These are phyloP conservation scores for Sphagnum magellanicum DNA, from an alignment of 228 moss, liverwort and hornwort species.

Conservation along the genomic window DNA sequence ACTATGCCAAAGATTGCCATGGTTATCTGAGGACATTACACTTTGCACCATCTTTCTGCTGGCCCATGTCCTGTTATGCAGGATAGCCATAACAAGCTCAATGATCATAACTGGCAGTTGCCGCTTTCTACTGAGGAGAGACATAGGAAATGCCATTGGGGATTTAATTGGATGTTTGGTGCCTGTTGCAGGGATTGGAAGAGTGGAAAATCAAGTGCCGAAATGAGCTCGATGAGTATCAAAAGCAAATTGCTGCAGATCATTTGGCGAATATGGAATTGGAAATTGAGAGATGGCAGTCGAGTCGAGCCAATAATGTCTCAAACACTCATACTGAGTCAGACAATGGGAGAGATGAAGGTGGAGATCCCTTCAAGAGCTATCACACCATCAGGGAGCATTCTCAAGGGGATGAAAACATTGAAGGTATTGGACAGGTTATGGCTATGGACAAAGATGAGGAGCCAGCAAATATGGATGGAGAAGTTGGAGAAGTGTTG, in stretches of 20 bases:
- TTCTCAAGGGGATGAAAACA: constrained; percentile 28
- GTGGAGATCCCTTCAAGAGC: constrained; percentile 31
- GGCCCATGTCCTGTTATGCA: no score
- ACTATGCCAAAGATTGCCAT: no score
- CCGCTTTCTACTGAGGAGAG: no score
- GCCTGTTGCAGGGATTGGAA: constrained; percentile 53
- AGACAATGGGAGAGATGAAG: constrained; percentile 37
- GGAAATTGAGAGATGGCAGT: constrained; percentile 92
- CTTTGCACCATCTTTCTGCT: no score
- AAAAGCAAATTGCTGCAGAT: constrained; percentile 65
- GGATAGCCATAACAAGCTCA: no score
- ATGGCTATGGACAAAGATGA: constrained; percentile 61
- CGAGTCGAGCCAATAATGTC: constrained; percentile 42
- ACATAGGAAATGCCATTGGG: no score
- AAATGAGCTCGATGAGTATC: constrained; percentile 70
- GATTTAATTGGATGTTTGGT: not conserved
- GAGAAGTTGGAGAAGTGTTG: constrained; percentile 39
- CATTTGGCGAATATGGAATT: constrained; percentile 76
- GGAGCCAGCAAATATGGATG: constrained; percentile 50
- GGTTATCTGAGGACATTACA: no score
- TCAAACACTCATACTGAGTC: constrained; percentile 19
- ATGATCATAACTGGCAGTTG: no score
- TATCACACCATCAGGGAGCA: constrained; percentile 32
- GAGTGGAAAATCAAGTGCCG: constrained; percentile 72
- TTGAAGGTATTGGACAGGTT: constrained; percentile 41